Evolutionary conservation across 2,329 filamentous ascomycete genomes (phyloP).

Genomic region (Phialophora macrospora): DNA sequence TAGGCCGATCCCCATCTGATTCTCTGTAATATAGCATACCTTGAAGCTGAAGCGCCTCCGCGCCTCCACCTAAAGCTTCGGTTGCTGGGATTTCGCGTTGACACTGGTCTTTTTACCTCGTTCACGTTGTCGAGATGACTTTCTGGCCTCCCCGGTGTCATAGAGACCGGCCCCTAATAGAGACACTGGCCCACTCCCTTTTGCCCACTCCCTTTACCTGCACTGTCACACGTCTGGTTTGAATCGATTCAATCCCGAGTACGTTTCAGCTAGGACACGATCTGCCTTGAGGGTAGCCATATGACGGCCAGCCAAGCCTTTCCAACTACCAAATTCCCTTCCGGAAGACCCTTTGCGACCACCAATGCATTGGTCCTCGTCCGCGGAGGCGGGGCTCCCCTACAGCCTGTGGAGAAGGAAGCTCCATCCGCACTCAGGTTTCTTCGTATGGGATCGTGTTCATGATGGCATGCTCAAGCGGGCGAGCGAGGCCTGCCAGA

Average conservation of each 20-base stretch:
- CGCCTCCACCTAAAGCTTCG: background rate
- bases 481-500: background rate
- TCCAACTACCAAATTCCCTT: background rate
- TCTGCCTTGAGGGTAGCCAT: background rate
- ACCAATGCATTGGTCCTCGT: background rate
- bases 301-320: background rate
- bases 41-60: background rate
- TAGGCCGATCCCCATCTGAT: background rate
- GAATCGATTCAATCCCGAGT: background rate
- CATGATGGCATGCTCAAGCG: background rate
- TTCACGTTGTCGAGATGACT: background rate
- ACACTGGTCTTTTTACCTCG: background rate
- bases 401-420: background rate
- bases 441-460: background rate
- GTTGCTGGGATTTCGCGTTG: background rate
- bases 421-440: background rate
- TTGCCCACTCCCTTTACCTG: too few relatives aligned
- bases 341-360: background rate
- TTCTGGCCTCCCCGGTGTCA: background rate
- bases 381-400: background rate
- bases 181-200: background rate
- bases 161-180: background rate
- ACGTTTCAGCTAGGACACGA: background rate
- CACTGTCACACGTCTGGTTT: background rate
- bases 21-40: background rate